Evolutionary conservation across 495 filamentous ascomycete species (phyloP).

Genomic region (Clohesyomyces aquaticus): DNA sequence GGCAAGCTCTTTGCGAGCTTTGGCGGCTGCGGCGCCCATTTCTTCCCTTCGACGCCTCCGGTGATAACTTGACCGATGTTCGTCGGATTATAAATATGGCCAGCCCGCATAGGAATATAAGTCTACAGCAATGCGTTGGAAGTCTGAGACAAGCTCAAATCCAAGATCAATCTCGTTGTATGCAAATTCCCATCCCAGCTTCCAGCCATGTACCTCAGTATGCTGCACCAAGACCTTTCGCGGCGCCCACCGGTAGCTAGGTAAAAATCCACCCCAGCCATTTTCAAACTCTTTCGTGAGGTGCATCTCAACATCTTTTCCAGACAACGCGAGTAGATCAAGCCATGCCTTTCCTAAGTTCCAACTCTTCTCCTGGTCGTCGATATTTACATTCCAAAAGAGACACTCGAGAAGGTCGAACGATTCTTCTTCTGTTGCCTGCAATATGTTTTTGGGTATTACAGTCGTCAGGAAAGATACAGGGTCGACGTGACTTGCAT

Average conservation of each 20-base stretch:
- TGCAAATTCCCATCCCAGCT: background rate
- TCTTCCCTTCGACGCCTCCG: background rate
- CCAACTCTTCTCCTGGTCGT: background rate
- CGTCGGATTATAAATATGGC: background rate
- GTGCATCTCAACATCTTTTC: background rate
- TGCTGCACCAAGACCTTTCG: background rate
- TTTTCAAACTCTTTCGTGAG: no score
- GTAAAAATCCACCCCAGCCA: no score
- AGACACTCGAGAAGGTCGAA: background rate
- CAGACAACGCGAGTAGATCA: background rate
- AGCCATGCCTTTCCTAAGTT: background rate
- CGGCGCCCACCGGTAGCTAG: no score
- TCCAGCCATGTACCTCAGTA: background rate
- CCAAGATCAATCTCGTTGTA: background rate
- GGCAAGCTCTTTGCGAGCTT: background rate
- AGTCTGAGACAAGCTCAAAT: background rate
- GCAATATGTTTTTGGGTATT: no score
- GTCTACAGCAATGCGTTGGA: background rate
- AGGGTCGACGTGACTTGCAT: no score
- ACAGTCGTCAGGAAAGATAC: no score
- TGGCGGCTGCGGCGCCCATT: background rate
- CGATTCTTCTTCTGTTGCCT: background rate
- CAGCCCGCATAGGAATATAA: background rate
- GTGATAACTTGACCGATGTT: background rate
- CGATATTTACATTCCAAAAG: background rate